phyloP scores from a whole-genome alignment of 2,329 filamentous ascomycete genomes.

The Penicillium sp. region DNA sequence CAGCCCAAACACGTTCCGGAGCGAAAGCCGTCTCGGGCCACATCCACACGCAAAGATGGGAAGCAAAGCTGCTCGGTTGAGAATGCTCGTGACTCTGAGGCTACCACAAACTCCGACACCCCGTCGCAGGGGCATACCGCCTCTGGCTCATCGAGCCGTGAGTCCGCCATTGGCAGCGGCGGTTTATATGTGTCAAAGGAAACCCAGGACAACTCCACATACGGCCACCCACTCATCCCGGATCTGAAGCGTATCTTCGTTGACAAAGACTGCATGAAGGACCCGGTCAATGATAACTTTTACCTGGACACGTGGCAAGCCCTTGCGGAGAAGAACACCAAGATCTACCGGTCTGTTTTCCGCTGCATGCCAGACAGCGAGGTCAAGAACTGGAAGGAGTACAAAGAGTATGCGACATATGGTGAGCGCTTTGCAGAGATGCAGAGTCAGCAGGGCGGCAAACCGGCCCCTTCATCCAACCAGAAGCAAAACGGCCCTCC shows the following conservation, averaged over 20 bases:
- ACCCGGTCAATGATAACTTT: slow-evolving; percentile 82
- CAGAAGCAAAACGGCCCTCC: slow-evolving; percentile 48
- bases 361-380: slow-evolving; percentile 96
- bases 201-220: slow-evolving; percentile 57
- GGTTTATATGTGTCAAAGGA: slow-evolving; percentile 62
- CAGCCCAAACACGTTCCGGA: slow-evolving; percentile 55
- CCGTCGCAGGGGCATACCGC: slow-evolving; percentile 61
- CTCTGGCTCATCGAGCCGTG: slow-evolving; percentile 71
- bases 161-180: slow-evolving; percentile 84
- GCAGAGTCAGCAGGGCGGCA: slow-evolving; percentile 61
- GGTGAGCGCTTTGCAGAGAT: slow-evolving; percentile 75
- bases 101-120: slow-evolving; percentile 34
- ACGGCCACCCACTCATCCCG: slow-evolving; percentile 55
- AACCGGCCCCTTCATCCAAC: slow-evolving; percentile 56
- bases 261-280: slow-evolving; percentile 90
- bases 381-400: slow-evolving; percentile 90
- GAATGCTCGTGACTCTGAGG: slow-evolving; percentile 28
- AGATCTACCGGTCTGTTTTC: slow-evolving; percentile 91
- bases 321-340: slow-evolving; percentile 92
- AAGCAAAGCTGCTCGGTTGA: slow-evolving; percentile 26
- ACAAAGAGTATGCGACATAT: slow-evolving; percentile 82
- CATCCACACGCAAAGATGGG: slow-evolving; percentile 28
- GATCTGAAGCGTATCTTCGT: slow-evolving; percentile 77
- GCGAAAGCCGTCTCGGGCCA: slow-evolving; percentile 35
- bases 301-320: slow-evolving; percentile 87